A percentile compares a stretch with the other conserved stretches of the same genome.
Evolutionary conservation across 495 filamentous ascomycete genomes (phyloP).

Genomic region (Astrocystis sublimbata): DNA sequence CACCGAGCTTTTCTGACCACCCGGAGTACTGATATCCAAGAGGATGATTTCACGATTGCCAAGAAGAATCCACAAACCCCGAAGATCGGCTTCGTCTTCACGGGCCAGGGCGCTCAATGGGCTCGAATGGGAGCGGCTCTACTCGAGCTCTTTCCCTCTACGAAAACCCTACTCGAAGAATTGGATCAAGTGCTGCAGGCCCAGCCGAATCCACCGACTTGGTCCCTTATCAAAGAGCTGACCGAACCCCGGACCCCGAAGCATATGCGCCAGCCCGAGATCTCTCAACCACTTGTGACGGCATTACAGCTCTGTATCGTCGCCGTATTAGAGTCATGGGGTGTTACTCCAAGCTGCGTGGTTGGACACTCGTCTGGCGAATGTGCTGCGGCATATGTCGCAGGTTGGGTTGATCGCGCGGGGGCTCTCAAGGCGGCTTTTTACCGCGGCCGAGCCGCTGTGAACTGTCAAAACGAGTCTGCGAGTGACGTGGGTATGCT

Average conservation of each 20-base stretch:
- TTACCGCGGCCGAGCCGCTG: slow-evolving; percentile 27
- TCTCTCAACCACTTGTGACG: slow-evolving; percentile 44
- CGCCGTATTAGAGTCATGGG: slow-evolving; percentile 46
- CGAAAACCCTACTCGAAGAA: not conserved
- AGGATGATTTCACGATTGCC: not conserved
- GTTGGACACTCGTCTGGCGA: slow-evolving; percentile 46
- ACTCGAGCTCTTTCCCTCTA: slow-evolving; percentile 19
- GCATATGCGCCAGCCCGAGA: slow-evolving; percentile 21
- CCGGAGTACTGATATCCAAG: not conserved
- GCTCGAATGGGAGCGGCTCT: slow-evolving; percentile 39
- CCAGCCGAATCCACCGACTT: slow-evolving; percentile 12
- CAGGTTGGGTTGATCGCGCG: slow-evolving; percentile 19
- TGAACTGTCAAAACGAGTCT: slow-evolving; percentile 2
- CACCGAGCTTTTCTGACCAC: slow-evolving; percentile 25
- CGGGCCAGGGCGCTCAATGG: slow-evolving; percentile 51
- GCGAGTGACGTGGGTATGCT: slow-evolving; percentile 17
- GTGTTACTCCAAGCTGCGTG: slow-evolving; percentile 38
- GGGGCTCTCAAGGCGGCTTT: slow-evolving; percentile 34
- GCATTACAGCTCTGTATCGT: slow-evolving; percentile 50
- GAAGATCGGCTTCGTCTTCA: slow-evolving; percentile 41
- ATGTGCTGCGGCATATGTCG: slow-evolving; percentile 40
- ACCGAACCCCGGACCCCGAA: slow-evolving; percentile 29
- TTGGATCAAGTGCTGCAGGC: slow-evolving; percentile 18
- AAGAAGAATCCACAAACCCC: slow-evolving; percentile 4
- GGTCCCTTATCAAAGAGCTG: slow-evolving; percentile 26